These are phyloP conservation scores for Cladosporium sphaerospermum DNA, from an alignment of 2,329 filamentous ascomycete genomes.

Conservation along the genomic window DNA sequence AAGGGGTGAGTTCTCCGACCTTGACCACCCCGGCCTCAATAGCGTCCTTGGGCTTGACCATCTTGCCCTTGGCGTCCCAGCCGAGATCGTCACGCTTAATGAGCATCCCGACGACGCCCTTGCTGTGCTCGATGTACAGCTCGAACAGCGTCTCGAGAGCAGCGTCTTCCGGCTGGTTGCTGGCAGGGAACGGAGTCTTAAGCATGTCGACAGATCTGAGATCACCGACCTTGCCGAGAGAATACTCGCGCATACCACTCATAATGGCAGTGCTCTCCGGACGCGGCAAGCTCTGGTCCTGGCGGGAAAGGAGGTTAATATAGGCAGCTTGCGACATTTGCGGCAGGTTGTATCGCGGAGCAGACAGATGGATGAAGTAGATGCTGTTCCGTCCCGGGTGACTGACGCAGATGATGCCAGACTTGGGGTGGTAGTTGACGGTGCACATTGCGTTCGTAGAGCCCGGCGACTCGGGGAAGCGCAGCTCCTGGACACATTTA, in stretches of 20 bases:
- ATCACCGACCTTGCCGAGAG: slow-evolving; percentile 77
- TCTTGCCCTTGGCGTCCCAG: slow-evolving; percentile 86
- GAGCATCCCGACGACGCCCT: slow-evolving; percentile 83
- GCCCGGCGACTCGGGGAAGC: slow-evolving; percentile 71
- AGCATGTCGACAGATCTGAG: slow-evolving; percentile 88
- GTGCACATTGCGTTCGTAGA: slow-evolving; percentile 98
- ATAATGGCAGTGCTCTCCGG: slow-evolving; percentile 95
- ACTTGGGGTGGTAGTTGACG: slow-evolving; percentile 85
- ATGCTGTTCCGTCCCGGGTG: slow-evolving; percentile 96
- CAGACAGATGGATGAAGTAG: slow-evolving; percentile 93
- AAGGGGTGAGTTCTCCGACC: slow-evolving; percentile 57
- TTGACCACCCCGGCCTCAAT: slow-evolving; percentile 66
- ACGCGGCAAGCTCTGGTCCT: slow-evolving; percentile 67
- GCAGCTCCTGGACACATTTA: slow-evolving; percentile 94
- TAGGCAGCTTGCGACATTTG: slow-evolving; percentile 82
- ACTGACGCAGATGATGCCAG: slow-evolving; percentile 88
- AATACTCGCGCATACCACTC: slow-evolving; percentile 93
- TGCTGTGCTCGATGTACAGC: slow-evolving; percentile 95
- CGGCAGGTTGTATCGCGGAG: slow-evolving; percentile 79
- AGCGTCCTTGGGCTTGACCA: slow-evolving; percentile 71
- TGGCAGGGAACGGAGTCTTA: slow-evolving; percentile 58
- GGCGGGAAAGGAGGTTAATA: slow-evolving; percentile 68
- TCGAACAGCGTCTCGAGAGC: slow-evolving; percentile 79
- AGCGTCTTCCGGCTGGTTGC: slow-evolving; percentile 53
- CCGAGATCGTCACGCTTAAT: slow-evolving; percentile 86